Base-by-base conservation (phyloP, 2,329 filamentous ascomycete genomes). In the Kalmusia sp. region DNA sequence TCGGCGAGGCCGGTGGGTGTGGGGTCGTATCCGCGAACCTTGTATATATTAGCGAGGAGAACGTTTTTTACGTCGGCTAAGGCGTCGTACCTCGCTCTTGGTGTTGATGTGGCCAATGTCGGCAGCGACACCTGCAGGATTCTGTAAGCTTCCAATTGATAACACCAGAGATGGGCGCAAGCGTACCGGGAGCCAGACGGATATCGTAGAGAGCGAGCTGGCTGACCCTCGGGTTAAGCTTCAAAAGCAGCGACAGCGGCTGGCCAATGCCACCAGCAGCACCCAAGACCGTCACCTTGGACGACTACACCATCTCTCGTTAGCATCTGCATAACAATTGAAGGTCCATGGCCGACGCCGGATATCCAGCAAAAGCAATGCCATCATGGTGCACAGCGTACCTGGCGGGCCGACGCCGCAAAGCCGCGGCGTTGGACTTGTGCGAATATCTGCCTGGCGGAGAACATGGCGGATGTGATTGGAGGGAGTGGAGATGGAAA, bases 71-170 rank as follows among this genome's bases (percentile, higher is more conserved):
- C n/a, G 34, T 55, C 49, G 47, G 52, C 30, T 33, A 49, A 44
- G 12, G 49, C 45, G 44, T 55, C 76, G 54, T 77, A 82, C 79
- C 70, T 80, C 88, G 83, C 90, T 93, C 88, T 96, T 96, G 81
- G 93, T 97, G 89, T 98, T 98, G 87, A 99, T 92, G 85, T 99
- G 95, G 75, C 90, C 91, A 80, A 99, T 87, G 80, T 99, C 95
- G 77, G 95, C 95, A 70, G 93, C 95, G 79, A 99, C 95, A 89
- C 93, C 93, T 95, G 69, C 33, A 41, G 47, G 54, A 39, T 41
- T 38, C 6, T 68, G 66, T 68, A 39, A 69, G 61, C 50, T 55
- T 33, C 40, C 12, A 14, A 25, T 22, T 34, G 46, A 27, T 39
- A 19, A 37, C 34, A 34, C 35, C 47, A 22, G 28, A 53, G 44